Conservation (phyloP, 176 grass and related monocot species). For the Oryza punctata region DNA sequence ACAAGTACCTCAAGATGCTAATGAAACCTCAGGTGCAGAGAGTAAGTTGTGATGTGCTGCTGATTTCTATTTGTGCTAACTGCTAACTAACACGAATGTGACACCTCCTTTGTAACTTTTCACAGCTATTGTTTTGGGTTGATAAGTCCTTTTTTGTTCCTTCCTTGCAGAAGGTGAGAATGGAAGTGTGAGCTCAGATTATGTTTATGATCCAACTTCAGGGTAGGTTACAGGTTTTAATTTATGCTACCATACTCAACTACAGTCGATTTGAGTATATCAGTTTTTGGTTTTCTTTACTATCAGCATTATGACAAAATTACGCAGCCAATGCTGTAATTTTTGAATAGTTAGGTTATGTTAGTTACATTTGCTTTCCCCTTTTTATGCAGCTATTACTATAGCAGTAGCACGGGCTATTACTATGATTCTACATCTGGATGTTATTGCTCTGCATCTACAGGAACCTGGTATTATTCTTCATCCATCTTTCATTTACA, state of each 20-base stretch:
- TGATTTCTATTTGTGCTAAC: conserved; percentile 16
- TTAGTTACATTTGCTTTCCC: conserved; percentile 19
- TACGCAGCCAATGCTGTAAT: not conserved
- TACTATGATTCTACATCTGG: conserved; percentile 80
- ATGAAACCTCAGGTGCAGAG: conserved; percentile 37
- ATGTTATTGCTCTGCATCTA: conserved; percentile 78
- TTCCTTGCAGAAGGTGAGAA: conserved; percentile 58
- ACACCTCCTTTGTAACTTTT: not conserved
- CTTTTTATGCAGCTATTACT: conserved; percentile 76
- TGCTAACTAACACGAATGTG: not conserved
- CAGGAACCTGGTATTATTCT: conserved; percentile 76
- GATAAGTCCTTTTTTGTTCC: conserved; percentile 9
- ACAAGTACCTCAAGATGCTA: conserved; percentile 36
- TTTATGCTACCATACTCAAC: conserved; percentile 12
- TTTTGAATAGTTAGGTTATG: conserved; percentile 14
- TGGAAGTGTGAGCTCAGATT: conserved; percentile 68
- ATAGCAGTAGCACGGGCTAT: conserved; percentile 84
- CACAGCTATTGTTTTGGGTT: not conserved
- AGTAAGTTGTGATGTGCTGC: conserved; percentile 21
- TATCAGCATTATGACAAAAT: conserved; percentile 2
- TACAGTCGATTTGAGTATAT: not conserved
- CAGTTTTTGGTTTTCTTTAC: not conserved
- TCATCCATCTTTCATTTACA: conserved; percentile 1
- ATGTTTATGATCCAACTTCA: conserved; percentile 76
- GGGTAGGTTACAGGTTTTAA: conserved; percentile 55